Conservation (phyloP, 148 eudicot genomes). For the Rhododendron williamsianum region DNA sequence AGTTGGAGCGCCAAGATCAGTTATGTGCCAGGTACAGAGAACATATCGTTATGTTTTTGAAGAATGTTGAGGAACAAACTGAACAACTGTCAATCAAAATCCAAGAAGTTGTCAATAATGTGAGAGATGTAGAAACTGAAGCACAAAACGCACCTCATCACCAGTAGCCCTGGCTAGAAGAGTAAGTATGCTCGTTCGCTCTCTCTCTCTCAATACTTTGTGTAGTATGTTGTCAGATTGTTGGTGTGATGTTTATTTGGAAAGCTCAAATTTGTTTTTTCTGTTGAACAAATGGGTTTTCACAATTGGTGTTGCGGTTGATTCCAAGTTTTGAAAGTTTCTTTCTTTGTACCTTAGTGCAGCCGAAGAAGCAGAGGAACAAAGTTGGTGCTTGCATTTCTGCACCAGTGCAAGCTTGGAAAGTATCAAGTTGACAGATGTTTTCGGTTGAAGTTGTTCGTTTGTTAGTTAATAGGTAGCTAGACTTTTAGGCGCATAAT, state of each 20-base stretch:
- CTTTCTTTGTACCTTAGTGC: not conserved
- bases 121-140: slow-evolving; percentile 20
- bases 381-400: not conserved
- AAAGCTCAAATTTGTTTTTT: not conserved
- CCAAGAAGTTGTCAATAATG: slow-evolving; percentile 18
- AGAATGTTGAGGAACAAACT: slow-evolving; percentile 18
- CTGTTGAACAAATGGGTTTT: not conserved
- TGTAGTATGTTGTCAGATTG: not conserved
- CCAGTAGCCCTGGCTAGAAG: not conserved
- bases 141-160: not conserved
- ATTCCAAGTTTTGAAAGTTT: not conserved
- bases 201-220: not conserved
- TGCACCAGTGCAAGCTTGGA: not conserved
- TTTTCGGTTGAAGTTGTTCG: not conserved
- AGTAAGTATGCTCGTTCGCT: not conserved
- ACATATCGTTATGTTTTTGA: slow-evolving; percentile 11
- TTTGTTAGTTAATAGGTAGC: not conserved
- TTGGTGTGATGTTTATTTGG: not conserved
- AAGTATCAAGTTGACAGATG: not conserved
- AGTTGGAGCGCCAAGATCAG: slow-evolving; percentile 16
- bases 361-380: not conserved
- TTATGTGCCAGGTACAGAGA: slow-evolving; percentile 13
- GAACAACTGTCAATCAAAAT: slow-evolving; percentile 21
- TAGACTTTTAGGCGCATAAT: not conserved
- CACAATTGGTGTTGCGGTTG: not conserved